Evolutionary conservation across 495 filamentous ascomycete genomes (phyloP).

Genomic region (Neurospora sp.): DNA sequence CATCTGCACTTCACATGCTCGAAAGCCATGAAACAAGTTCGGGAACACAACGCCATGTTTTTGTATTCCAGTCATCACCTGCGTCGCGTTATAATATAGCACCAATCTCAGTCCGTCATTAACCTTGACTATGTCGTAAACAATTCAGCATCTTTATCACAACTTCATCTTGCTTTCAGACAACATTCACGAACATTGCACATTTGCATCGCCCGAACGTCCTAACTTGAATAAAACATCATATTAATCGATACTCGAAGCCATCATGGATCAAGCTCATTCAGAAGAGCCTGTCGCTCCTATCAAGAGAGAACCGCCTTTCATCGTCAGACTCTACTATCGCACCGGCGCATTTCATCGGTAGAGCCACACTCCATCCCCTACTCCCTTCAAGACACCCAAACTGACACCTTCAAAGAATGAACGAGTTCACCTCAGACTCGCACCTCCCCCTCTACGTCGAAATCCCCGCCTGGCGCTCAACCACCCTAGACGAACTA

Average conservation of each 20-base stretch:
- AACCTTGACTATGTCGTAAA: background rate
- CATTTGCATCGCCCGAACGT: background rate
- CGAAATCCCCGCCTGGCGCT: conserved; percentile 81
- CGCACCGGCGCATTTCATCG: conserved; percentile 60
- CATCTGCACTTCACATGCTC: background rate
- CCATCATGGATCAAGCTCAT: background rate
- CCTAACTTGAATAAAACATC: background rate
- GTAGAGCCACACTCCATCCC: too few relatives aligned
- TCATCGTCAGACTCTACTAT: conserved; percentile 88
- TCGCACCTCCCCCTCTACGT: conserved; percentile 54
- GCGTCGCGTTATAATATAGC: background rate
- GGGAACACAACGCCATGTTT: background rate
- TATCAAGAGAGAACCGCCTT: conserved; percentile 48
- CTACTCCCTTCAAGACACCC: background rate
- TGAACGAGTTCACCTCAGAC: conserved; percentile 51
- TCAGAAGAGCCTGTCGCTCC: background rate
- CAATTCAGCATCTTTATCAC: background rate
- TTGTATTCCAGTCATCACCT: background rate
- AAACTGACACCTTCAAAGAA: conserved; percentile 18
- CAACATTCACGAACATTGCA: background rate
- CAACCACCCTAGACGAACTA: conserved; percentile 75
- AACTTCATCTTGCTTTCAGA: background rate
- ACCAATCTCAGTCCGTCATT: background rate
- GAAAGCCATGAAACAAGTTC: background rate
- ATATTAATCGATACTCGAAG: background rate